Evolutionary conservation across 75 land plant species (phyloP).

Genomic region (Pinus taeda): DNA sequence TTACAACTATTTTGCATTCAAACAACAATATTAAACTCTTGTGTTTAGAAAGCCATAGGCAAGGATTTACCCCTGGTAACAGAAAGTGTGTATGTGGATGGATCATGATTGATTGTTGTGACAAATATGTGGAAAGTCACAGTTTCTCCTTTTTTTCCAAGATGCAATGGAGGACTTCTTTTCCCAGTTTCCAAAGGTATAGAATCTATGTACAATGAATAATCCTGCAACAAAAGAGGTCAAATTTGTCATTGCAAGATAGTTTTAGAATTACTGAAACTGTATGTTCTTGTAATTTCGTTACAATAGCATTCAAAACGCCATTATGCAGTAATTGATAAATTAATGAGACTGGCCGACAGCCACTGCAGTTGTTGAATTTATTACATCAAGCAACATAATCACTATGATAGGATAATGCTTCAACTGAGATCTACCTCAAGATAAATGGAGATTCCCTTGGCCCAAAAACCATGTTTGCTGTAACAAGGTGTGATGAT

Average conservation of each 20-base stretch:
- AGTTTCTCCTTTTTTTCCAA: conserved; percentile 9
- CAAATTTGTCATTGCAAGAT: neutral
- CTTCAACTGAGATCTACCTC: too few relatives aligned
- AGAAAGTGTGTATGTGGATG: neutral
- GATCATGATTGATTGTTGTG: neutral
- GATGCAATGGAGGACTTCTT: conserved; percentile 2
- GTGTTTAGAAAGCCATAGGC: too few relatives aligned
- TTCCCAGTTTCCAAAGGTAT: conserved; percentile 1
- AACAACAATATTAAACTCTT: neutral
- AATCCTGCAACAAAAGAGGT: neutral
- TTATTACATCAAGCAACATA: too few relatives aligned
- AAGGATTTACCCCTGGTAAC: conserved; percentile 4
- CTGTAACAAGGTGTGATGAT: too few relatives aligned
- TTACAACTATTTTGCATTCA: neutral
- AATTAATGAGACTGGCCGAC: neutral
- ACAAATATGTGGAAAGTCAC: neutral
- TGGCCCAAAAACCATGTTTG: too few relatives aligned
- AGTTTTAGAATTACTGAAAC: neutral
- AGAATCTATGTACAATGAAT: neutral
- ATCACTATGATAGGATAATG: too few relatives aligned
- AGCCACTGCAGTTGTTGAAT: too few relatives aligned
- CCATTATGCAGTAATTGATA: neutral
- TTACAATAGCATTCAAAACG: neutral
- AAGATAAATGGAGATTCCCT: too few relatives aligned
- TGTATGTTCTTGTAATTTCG: neutral